phyloP scores from a whole-genome alignment of 1,139 yeast species.

The Pichia sp. region DNA sequence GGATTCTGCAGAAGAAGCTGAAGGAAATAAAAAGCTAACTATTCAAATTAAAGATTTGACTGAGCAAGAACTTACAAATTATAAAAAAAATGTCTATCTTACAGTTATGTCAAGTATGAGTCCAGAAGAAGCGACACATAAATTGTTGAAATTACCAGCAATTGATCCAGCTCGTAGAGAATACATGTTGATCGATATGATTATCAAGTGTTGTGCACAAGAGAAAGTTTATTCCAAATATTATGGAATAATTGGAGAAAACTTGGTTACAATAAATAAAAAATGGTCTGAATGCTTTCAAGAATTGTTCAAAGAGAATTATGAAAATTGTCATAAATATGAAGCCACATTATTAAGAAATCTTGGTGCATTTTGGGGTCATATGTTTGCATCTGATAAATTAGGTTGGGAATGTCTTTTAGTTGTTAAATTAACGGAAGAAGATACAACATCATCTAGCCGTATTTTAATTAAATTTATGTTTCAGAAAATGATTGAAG shows the following conservation, averaged over 20 bases:
- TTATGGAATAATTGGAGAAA: slow-evolving; percentile 74
- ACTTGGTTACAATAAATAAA: slow-evolving; percentile 44
- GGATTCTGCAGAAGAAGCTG: slow-evolving; percentile 35
- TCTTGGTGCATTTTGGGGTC: slow-evolving; percentile 84
- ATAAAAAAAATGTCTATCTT: slow-evolving; percentile 70
- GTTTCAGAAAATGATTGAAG: slow-evolving; percentile 76
- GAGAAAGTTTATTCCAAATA: slow-evolving; percentile 84
- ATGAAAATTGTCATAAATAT: slow-evolving; percentile 53
- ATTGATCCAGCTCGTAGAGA: slow-evolving; percentile 33
- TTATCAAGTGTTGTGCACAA: slow-evolving; percentile 79
- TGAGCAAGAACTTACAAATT: slow-evolving; percentile 52
- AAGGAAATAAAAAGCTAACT: slow-evolving; percentile 14
- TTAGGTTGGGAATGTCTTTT: slow-evolving; percentile 57
- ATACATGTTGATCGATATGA: slow-evolving; percentile 58
- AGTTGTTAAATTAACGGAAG: slow-evolving; percentile 56
- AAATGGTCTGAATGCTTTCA: slow-evolving; percentile 56
- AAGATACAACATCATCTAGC: slow-evolving; percentile 69
- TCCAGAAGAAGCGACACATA: slow-evolving; percentile 90
- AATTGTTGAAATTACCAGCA: slow-evolving; percentile 49
- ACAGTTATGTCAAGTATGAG: slow-evolving; percentile 91
- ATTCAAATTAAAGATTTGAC: slow-evolving; percentile 58
- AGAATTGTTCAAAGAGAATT: slow-evolving; percentile 49
- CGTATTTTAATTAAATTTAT: slow-evolving; percentile 78
- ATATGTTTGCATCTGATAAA: slow-evolving; percentile 64
- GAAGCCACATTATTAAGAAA: slow-evolving; percentile 74